Evolutionary conservation across 1,139 yeast genomes (phyloP), one percentile per base, ranked within the genome.

Genomic region (Pichia sp.): DNA sequence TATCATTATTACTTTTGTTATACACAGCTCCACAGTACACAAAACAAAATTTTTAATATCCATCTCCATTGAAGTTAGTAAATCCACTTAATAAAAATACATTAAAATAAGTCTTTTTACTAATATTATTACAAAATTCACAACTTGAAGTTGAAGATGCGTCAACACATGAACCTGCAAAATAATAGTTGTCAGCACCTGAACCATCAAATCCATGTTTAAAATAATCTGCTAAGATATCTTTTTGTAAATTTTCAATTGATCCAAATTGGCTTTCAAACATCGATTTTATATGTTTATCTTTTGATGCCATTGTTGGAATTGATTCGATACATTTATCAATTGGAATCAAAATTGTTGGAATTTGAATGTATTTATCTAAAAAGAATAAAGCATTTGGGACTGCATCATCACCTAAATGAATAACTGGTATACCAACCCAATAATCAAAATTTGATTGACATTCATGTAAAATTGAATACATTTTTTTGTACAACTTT

Each of bases 111-210:
- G 75, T 73, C 62, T 83, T 84, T 63, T 83, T 83, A 33, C 81
- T 69, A 45, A 84, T 80, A 54, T 76, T 75, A 62, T 85, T 84
- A 50, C 89, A 84, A 76, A 87, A 86, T 61, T 84, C 85, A 87
- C 91, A 85, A 1, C 90, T 87, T 51, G 85, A 79, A 0, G 93
- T 84, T 49, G 85, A 70, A 50, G 91, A 75, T 27, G 91, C 93
- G 64, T 84, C 93, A 53, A 84, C 84, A 67, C 93, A 84, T 2
- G 87, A 80, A 1, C 93, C 93, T 29, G 89, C 87, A 73, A 84
- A 84, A 64, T 81, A 84, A 65, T 81, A 84, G 65, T 85, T 84
- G 61, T 84, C 88, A 9, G 89, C 89, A 44, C 93, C 93, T 9
- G 87, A 80, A 2, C 89, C 82, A 63, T 84, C 90, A 66, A 84